A percentile compares a stretch with the other conserved stretches of the same genome.
Evolutionary conservation across 345 rosid genomes (phyloP).

Genomic region (Citrus medica): DNA sequence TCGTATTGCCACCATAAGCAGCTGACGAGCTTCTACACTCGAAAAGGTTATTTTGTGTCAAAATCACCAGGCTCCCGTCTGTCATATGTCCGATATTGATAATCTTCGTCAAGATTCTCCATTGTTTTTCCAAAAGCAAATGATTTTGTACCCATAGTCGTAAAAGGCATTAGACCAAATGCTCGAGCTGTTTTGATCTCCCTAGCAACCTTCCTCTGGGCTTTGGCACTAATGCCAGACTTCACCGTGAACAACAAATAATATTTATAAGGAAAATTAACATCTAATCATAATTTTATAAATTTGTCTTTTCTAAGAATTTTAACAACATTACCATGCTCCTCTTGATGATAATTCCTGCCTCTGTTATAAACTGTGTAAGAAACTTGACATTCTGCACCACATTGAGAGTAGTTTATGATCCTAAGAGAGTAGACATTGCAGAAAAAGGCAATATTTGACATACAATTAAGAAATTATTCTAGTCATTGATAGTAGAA

Average conservation of each 20-base stretch:
- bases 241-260: slow-evolving; percentile 22
- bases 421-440: background rate
- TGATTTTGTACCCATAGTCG: slow-evolving; percentile 88
- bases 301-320: background rate
- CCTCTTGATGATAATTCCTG: slow-evolving; percentile 81
- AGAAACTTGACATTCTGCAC: slow-evolving; percentile 85
- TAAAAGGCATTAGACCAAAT: slow-evolving; percentile 89
- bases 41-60: slow-evolving; percentile 16
- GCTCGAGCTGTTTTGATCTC: slow-evolving; percentile 97
- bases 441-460: background rate
- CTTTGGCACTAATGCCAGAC: slow-evolving; percentile 93
- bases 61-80: slow-evolving; percentile 6
- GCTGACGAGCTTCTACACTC: background rate
- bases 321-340: slow-evolving; percentile 44
- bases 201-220: slow-evolving; percentile 87
- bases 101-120: slow-evolving; percentile 62
- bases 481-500: background rate
- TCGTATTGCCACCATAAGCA: background rate
- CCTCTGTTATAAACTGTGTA: slow-evolving; percentile 78
- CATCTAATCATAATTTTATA: background rate
- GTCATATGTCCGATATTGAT: slow-evolving; percentile 34
- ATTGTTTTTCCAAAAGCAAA: slow-evolving; percentile 59
- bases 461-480: background rate
- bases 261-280: background rate
- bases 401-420: background rate